phyloP scores from a whole-genome alignment of 176 grass and related monocot species.

The Tillandsia fasciculata region DNA sequence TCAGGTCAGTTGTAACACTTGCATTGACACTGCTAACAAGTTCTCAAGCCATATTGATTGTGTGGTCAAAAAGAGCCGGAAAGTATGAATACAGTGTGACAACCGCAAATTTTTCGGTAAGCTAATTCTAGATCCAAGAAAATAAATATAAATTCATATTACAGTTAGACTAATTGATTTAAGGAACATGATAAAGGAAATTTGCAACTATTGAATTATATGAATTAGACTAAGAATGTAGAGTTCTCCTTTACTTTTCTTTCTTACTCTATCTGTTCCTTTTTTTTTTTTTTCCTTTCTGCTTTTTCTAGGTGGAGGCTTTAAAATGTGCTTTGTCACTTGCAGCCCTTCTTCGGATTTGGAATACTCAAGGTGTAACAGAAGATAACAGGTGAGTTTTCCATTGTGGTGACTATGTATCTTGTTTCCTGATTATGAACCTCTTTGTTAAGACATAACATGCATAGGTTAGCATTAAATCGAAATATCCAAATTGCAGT shows the following conservation, averaged over 20 bases:
- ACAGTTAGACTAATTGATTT: no score
- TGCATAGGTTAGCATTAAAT: not conserved
- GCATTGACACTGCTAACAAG: conserved; percentile 86
- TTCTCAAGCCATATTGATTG: conserved; percentile 93
- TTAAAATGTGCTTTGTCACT: conserved; percentile 80
- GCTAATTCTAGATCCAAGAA: conserved; percentile 3
- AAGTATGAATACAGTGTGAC: conserved; percentile 95
- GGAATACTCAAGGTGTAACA: conserved; percentile 70
- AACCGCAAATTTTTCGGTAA: conserved; percentile 91
- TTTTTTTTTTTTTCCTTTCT: conserved; percentile 10
- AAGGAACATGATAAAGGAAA: not conserved
- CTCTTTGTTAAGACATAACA: not conserved
- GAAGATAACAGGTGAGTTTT: conserved; percentile 67
- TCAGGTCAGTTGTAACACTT: conserved; percentile 65
- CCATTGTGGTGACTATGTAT: conserved; percentile 3
- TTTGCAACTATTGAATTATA: not conserved
- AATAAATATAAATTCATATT: no score
- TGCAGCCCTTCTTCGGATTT: conserved; percentile 50
- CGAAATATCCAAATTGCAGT: not conserved
- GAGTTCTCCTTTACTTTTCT: not conserved
- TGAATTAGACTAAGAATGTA: not conserved
- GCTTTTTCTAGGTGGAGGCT: conserved; percentile 60
- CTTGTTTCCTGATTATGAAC: conserved; percentile 2
- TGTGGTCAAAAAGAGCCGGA: conserved; percentile 80
- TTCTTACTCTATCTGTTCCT: not conserved